These are phyloP conservation scores for Cercospora beticola DNA, from an alignment of 2,329 filamentous ascomycete species.

Conservation along the genomic window DNA sequence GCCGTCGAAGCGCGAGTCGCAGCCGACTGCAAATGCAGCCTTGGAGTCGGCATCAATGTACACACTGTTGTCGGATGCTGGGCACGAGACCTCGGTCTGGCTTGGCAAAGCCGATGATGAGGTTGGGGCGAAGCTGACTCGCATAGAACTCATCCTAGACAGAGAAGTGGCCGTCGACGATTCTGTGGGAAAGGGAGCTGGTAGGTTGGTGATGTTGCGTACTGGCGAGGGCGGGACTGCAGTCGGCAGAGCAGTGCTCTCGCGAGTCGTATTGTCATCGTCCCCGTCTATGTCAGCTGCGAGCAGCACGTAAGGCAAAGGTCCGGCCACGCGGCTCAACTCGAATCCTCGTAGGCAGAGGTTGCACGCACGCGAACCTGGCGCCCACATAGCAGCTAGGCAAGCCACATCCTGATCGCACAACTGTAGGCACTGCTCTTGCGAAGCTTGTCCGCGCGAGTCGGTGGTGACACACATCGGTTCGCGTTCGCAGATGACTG, in stretches of 20 bases:
- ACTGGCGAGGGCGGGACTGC: not conserved
- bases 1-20: conserved; percentile 24
- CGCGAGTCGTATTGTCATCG: conserved; percentile 13
- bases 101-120: conserved; percentile 8
- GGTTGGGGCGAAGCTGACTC: not conserved
- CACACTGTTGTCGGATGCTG: conserved; percentile 19
- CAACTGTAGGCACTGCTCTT: conserved; percentile 27
- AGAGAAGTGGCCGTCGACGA: not conserved
- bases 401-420: conserved; percentile 31
- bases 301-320: conserved; percentile 22
- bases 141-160: conserved; percentile 5
- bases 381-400: conserved; percentile 27
- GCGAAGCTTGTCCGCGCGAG: conserved; percentile 16
- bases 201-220: conserved; percentile 22
- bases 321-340: conserved; percentile 7
- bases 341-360: conserved; percentile 29
- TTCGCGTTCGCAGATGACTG: conserved; percentile 26
- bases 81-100: conserved; percentile 19
- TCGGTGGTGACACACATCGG: conserved; percentile 26
- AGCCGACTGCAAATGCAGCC: conserved; percentile 23
- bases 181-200: conserved; percentile 18
- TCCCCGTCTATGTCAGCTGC: conserved; percentile 24
- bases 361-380: conserved; percentile 21
- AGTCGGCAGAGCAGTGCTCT: not conserved
- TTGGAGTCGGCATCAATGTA: conserved; percentile 19